These are phyloP conservation scores for Zoysia japonica DNA, from an alignment of 176 grass and related monocot species.

Conservation along the genomic window DNA sequence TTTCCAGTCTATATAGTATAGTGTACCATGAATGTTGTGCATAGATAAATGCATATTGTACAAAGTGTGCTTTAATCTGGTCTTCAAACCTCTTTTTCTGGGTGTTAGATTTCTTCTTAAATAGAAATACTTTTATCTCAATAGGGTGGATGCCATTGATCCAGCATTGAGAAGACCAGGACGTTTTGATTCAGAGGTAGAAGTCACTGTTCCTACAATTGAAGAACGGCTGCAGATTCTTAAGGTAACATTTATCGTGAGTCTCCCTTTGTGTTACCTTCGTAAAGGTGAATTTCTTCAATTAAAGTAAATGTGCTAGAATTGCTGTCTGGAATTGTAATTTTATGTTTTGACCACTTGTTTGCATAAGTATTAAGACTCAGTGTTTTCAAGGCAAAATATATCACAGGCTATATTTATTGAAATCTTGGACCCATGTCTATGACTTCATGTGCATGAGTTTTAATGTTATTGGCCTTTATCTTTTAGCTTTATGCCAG, in stretches of 20 bases:
- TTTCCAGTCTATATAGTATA: neutral
- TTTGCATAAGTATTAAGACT: constrained; percentile 4
- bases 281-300: neutral
- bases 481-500: constrained; percentile 74
- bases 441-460: neutral
- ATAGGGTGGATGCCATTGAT: constrained; percentile 86
- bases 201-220: constrained; percentile 71
- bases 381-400: neutral
- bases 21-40: neutral
- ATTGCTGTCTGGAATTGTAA: neutral
- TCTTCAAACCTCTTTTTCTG: constrained; percentile 13
- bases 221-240: constrained; percentile 88
- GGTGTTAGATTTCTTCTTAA: neutral
- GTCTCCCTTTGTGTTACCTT: constrained; percentile 8
- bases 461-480: constrained; percentile 18
- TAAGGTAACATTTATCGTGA: constrained; percentile 43
- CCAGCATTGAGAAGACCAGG: constrained; percentile 85
- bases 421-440: neutral
- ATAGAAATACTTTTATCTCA: constrained; percentile 21
- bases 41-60: neutral
- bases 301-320: neutral
- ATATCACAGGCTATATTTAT: neutral
- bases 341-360: constrained; percentile 20
- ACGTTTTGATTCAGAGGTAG: constrained; percentile 86
- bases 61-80: neutral